Evolutionary conservation across 305 asterid species (phyloP).

Genomic region (Caryopteris hybrid): DNA sequence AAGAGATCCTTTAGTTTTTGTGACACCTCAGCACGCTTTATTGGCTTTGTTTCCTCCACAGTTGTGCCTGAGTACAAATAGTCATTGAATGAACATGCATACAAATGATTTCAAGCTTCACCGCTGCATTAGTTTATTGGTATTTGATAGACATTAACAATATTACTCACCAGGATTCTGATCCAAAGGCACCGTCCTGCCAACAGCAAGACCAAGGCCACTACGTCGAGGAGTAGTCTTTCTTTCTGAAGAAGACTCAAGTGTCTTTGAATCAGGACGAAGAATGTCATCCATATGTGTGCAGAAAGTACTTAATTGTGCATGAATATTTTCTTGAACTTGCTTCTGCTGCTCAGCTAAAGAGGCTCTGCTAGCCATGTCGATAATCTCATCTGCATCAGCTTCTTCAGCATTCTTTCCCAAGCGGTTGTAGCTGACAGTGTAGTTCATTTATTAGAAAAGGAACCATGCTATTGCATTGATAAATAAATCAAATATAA

Average conservation of each 20-base stretch:
- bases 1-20: constrained; percentile 54
- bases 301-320: constrained; percentile 53
- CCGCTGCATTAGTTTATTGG: not conserved
- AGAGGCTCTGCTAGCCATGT: constrained; percentile 67
- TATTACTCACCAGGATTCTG: constrained; percentile 41
- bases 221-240: constrained; percentile 45
- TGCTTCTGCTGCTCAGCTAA: constrained; percentile 69
- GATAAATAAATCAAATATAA: not conserved
- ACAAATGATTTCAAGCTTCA: not conserved
- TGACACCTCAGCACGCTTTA: constrained; percentile 56
- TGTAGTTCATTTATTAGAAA: constrained; percentile 14
- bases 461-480: not conserved
- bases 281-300: constrained; percentile 67
- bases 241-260: constrained; percentile 29
- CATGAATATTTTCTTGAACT: constrained; percentile 89
- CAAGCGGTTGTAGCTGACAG: constrained; percentile 71
- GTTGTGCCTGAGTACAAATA: constrained; percentile 34
- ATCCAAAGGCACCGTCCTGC: constrained; percentile 30
- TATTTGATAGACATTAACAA: not conserved
- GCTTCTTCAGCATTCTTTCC: constrained; percentile 76
- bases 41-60: constrained; percentile 48
- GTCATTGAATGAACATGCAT: constrained; percentile 20
- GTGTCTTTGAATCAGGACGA: constrained; percentile 42
- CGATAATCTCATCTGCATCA: constrained; percentile 89
- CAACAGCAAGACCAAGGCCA: constrained; percentile 79